Evolutionary conservation across 495 filamentous ascomycete species (phyloP).

Genomic region (Aspergillus indologenus): DNA sequence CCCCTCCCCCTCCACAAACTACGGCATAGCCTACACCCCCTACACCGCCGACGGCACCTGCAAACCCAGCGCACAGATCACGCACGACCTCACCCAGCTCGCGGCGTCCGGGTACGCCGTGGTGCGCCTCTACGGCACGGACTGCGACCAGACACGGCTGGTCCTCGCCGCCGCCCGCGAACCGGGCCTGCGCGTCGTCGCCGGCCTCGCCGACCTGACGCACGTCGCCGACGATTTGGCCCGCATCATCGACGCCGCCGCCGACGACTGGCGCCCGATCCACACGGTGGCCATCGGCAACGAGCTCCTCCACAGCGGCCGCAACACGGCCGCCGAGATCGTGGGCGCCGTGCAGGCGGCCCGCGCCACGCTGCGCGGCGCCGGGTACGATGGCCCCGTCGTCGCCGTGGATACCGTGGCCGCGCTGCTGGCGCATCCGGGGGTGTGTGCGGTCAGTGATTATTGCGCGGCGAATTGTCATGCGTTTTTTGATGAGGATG

Average conservation of each 20-base stretch:
- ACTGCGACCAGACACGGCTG: slow-evolving; percentile 66
- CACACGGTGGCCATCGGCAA: slow-evolving; percentile 77
- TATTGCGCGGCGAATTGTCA: slow-evolving; percentile 81
- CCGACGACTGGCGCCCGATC: slow-evolving; percentile 58
- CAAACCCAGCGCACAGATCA: slow-evolving; percentile 61
- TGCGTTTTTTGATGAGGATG: slow-evolving; percentile 73
- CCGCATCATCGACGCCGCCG: slow-evolving; percentile 52
- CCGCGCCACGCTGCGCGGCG: slow-evolving; percentile 51
- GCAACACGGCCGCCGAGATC: slow-evolving; percentile 49
- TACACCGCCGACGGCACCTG: slow-evolving; percentile 65
- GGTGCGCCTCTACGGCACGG: slow-evolving; percentile 81
- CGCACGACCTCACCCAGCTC: slow-evolving; percentile 57
- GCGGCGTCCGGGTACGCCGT: slow-evolving; percentile 54
- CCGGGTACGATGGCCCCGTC: slow-evolving; percentile 70
- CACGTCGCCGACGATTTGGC: slow-evolving; percentile 51
- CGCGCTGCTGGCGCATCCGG: slow-evolving; percentile 60
- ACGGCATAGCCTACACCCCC: slow-evolving; percentile 70
- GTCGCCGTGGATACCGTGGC: slow-evolving; percentile 78
- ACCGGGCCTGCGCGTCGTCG: slow-evolving; percentile 63
- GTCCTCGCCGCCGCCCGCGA: slow-evolving; percentile 56
- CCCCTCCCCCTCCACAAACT: slow-evolving; percentile 3
- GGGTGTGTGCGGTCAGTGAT: slow-evolving; percentile 69
- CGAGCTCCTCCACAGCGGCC: slow-evolving; percentile 67
- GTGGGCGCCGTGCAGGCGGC: slow-evolving; percentile 54
- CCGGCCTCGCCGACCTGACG: slow-evolving; percentile 66